Percentiles rank a stretch among this genome's conserved stretches.
Evolutionary conservation across 495 filamentous ascomycete species (phyloP).

Genomic region (Aspergillus nidulans): DNA sequence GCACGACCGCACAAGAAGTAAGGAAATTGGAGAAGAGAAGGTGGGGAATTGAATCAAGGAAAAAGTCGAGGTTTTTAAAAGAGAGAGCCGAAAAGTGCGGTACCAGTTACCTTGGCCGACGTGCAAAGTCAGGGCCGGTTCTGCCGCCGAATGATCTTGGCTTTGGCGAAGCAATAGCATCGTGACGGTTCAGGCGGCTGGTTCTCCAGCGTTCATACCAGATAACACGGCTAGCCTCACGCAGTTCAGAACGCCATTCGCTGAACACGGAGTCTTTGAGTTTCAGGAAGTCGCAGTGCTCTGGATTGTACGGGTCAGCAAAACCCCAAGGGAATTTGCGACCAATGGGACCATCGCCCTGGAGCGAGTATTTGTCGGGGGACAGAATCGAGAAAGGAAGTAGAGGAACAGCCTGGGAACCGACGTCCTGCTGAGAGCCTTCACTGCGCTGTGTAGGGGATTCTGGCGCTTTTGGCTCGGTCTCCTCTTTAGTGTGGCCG

Average conservation of each 20-base stretch:
- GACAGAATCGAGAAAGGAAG: constrained; percentile 91
- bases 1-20: background rate
- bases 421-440: constrained; percentile 21
- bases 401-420: constrained; percentile 30
- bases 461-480: constrained; percentile 31
- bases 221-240: constrained; percentile 83
- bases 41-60: background rate
- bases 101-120: constrained; percentile 28
- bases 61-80: background rate
- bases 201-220: constrained; percentile 99
- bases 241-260: constrained; percentile 88
- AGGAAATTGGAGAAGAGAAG: background rate
- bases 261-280: constrained; percentile 87
- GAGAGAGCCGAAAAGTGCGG: background rate
- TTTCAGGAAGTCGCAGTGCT: constrained; percentile 91
- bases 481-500: constrained; percentile 18
- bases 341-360: constrained; percentile 57
- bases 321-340: constrained; percentile 95
- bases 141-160: constrained; percentile 28
- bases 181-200: constrained; percentile 52
- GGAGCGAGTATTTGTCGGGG: constrained; percentile 82
- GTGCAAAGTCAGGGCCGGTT: constrained; percentile 31
- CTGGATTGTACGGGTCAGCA: constrained; percentile 82
- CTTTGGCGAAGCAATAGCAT: constrained; percentile 13
- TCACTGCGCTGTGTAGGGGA: constrained; percentile 28